These are phyloP conservation scores for Paragyromitra xinjiangensis DNA, from an alignment of 495 filamentous ascomycete genomes.

Conservation along the genomic window DNA sequence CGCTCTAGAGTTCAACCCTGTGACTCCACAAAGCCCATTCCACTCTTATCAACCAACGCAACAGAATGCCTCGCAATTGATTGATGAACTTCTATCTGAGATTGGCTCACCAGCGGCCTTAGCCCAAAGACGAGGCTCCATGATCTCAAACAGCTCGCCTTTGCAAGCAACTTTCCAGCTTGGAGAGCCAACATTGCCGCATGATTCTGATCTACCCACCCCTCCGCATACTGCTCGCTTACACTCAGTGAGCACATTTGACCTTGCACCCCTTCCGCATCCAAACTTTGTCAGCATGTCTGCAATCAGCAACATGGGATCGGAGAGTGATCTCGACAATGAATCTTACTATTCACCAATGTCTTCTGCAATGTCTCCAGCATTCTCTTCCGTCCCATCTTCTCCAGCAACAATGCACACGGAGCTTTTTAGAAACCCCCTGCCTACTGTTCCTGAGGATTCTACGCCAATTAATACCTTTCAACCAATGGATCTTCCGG, in stretches of 20 bases:
- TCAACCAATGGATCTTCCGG: slow-evolving; percentile 43
- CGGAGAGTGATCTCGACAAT: slow-evolving; percentile 50
- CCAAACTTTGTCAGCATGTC: slow-evolving; percentile 57
- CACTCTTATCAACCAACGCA: slow-evolving; percentile 43
- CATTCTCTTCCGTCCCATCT: slow-evolving; percentile 59
- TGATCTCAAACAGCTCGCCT: slow-evolving; percentile 44
- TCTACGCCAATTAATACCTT: slow-evolving; percentile 32
- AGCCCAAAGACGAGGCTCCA: slow-evolving; percentile 43
- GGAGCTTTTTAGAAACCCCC: slow-evolving; percentile 40
- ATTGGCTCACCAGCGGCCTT: slow-evolving; percentile 40
- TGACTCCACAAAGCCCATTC: slow-evolving; percentile 54
- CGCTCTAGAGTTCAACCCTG: slow-evolving; percentile 51
- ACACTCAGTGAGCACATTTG: slow-evolving; percentile 54
- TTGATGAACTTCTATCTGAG: slow-evolving; percentile 53
- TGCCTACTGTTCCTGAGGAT: slow-evolving; percentile 50
- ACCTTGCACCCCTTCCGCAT: slow-evolving; percentile 55
- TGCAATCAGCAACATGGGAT: slow-evolving; percentile 54
- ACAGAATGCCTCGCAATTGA: slow-evolving; percentile 51
- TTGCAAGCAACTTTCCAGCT: slow-evolving; percentile 45
- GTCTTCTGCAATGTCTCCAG: slow-evolving; percentile 60
- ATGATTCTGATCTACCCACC: slow-evolving; percentile 44
- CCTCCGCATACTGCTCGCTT: slow-evolving; percentile 47
- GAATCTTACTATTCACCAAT: slow-evolving; percentile 60
- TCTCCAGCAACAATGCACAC: slow-evolving; percentile 56
- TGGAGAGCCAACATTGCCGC: slow-evolving; percentile 13